These are phyloP conservation scores for Pythium volutum DNA, from an alignment of 352 stramenopile species.

Conservation along the genomic window DNA sequence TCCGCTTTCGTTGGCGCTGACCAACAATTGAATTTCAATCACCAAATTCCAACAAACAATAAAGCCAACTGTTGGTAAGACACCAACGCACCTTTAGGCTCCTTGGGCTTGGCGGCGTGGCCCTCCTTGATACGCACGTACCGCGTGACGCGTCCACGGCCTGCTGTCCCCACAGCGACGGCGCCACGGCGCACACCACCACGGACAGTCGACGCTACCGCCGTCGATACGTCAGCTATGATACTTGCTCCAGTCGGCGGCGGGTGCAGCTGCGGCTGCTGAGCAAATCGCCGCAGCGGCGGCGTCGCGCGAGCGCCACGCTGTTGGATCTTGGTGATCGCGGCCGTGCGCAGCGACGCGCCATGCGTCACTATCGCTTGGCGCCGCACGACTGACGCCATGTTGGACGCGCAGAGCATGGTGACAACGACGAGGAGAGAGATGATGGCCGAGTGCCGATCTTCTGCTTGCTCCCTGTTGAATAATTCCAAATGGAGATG, in stretches of 20 bases:
- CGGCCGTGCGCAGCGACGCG: slow-evolving; percentile 11
- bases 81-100: slow-evolving; percentile 6
- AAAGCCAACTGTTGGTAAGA: not conserved
- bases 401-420: slow-evolving; percentile 5
- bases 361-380: not conserved
- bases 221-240: not conserved
- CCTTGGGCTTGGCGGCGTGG: not conserved
- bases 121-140: slow-evolving; percentile 15
- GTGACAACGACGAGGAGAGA: not conserved
- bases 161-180: not conserved
- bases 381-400: slow-evolving; percentile 6
- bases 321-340: slow-evolving; percentile 21
- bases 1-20: slow-evolving; percentile 14
- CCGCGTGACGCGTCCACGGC: slow-evolving; percentile 15
- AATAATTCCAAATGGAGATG: not conserved
- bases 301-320: slow-evolving; percentile 28
- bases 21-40: not conserved
- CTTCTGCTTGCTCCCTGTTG: not conserved
- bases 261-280: slow-evolving; percentile 17
- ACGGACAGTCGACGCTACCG: slow-evolving; percentile 4
- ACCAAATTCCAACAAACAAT: not conserved
- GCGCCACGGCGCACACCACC: slow-evolving; percentile 4
- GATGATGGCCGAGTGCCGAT: not conserved
- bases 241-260: not conserved
- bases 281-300: slow-evolving; percentile 23